Evolutionary conservation across 2,329 filamentous ascomycete genomes (phyloP), one percentile per base, ranked within the genome.

Genomic region (Cladorrhinum sp.): DNA sequence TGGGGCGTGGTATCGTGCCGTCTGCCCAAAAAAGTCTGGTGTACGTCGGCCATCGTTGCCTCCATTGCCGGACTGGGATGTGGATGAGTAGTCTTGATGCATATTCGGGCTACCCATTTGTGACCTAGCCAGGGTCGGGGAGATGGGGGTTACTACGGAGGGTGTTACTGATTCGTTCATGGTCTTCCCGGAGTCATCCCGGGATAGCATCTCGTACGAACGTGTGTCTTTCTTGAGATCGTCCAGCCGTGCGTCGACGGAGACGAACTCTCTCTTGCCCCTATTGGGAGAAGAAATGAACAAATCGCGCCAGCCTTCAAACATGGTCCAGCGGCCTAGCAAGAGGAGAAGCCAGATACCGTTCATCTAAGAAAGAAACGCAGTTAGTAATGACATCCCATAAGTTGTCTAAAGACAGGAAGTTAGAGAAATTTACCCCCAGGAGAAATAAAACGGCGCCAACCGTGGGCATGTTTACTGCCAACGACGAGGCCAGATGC

Each of bases 331-430:
- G 57, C 93, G 88, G 39, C 90, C 89, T 30, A 97, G 85, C 61
- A 98, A 85, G 58, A 96, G 75, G 60, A 96, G 82, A 55, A 90
- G 85, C 86, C 94, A 96, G 53, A 98, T 78, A 7, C 94, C 94
- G 65, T 93, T 93, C 66, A 92, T 81, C 87, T 91, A 66, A 18
- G 50, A 48, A 12, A 36, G 21, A 12, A 16, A 36, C 18, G 57
- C 18, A 9, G 48, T 59, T 55, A 62, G 67, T 57, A 57, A 55
- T n/a, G n/a, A 51, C 23, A 28, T 28, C 4, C 26, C 9, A 23
- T 16, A 21, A 39, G 12, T 18, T 16, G 18, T 23, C 18, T 20
- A 54, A 52, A 42, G 52, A 56, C 18, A 12, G 51, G 9, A 39
- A 12, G 7, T n/a, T 7, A 24, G n/a, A 30, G 36, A 20, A 51